These are phyloP conservation scores for Coleophoma crateriformis DNA, from an alignment of 2,329 filamentous ascomycete species.

Conservation along the genomic window DNA sequence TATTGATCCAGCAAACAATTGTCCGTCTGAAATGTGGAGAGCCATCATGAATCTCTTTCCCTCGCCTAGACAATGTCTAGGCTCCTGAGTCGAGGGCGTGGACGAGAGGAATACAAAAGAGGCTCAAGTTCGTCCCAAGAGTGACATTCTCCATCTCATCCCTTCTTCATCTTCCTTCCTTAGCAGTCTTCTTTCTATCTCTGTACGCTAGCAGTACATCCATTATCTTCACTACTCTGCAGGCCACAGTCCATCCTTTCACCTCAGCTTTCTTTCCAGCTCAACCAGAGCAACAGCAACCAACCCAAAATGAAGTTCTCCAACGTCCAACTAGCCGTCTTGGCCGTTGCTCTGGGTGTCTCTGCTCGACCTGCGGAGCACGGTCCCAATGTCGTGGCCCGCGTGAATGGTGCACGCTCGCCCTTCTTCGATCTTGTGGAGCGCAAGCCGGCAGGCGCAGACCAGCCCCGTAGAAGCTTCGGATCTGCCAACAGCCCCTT, in stretches of 20 bases:
- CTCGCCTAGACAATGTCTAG: too few relatives aligned
- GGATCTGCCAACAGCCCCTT: not conserved
- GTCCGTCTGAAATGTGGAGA: too few relatives aligned
- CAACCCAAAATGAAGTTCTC: not conserved
- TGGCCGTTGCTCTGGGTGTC: not conserved
- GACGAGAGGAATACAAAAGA: too few relatives aligned
- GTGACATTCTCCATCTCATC: too few relatives aligned
- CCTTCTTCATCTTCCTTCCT: not conserved
- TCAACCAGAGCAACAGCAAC: not conserved
- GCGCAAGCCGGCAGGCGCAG: too few relatives aligned
- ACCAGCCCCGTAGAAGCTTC: too few relatives aligned
- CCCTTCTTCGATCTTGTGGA: not conserved
- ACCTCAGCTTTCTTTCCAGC: not conserved
- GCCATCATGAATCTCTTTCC: too few relatives aligned
- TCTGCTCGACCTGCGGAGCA: not conserved
- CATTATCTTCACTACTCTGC: not conserved
- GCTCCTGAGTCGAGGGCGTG: too few relatives aligned
- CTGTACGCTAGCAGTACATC: not conserved
- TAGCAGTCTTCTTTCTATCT: not conserved
- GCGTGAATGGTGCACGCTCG: not conserved
- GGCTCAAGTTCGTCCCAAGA: too few relatives aligned
- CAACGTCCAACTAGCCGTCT: not conserved
- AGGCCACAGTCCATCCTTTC: not conserved
- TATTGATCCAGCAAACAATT: too few relatives aligned
- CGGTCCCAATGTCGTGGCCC: not conserved